phyloP scores from a whole-genome alignment of 164 flowering plant genomes.

The Macadamia tetraphylla region DNA sequence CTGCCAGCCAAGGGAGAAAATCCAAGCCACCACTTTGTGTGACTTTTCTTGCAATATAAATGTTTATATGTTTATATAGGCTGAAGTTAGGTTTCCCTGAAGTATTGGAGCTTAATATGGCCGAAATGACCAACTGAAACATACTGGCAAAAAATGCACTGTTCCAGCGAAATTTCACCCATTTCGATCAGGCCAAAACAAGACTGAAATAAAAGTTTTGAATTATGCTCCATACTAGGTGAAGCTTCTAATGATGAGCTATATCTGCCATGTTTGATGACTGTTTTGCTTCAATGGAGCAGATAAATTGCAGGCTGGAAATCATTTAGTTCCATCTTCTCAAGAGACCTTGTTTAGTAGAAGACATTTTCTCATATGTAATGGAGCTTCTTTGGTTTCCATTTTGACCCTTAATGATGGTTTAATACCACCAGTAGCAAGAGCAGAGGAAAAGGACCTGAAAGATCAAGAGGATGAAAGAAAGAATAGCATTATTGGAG shows the following conservation, averaged over 20 bases:
- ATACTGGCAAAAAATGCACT: too few species aligned
- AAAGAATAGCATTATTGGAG: conserved; percentile 50
- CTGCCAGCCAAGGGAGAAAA: too few species aligned
- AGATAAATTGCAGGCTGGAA: conserved; percentile 37
- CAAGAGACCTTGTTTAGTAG: conserved; percentile 23
- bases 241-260: not conserved
- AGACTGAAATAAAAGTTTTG: too few species aligned
- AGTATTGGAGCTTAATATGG: too few species aligned
- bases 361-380: conserved; percentile 20
- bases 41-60: too few species aligned
- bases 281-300: conserved; percentile 25
- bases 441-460: conserved; percentile 41
- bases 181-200: too few species aligned
- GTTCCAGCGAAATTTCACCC: too few species aligned
- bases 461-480: conserved; percentile 35
- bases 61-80: too few species aligned
- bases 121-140: too few species aligned
- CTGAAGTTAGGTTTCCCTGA: too few species aligned
- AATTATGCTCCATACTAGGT: too few species aligned
- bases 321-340: conserved; percentile 15
- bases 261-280: conserved; percentile 13
- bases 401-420: conserved; percentile 24
- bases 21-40: too few species aligned
- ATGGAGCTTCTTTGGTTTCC: conserved; percentile 30
- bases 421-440: conserved; percentile 29